Conservation (phyloP, 345 rosid species). For the Angophora floribunda region DNA sequence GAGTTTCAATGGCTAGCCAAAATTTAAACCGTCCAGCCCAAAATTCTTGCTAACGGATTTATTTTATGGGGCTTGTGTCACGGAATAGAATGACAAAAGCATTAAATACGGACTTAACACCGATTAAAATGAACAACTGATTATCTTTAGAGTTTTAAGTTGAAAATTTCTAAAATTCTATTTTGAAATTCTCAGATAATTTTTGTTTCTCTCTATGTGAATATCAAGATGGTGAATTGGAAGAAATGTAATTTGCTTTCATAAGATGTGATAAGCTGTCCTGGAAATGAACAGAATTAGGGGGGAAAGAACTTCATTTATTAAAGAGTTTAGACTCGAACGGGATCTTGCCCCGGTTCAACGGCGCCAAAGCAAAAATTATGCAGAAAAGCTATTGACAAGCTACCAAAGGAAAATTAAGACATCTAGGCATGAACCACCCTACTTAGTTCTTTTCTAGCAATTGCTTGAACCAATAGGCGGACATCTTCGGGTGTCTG, state of each 20-base stretch:
- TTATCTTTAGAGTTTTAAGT: neutral
- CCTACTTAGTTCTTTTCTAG: neutral
- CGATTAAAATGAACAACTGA: neutral
- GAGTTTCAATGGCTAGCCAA: neutral
- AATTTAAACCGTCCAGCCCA: neutral
- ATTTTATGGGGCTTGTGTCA: neutral
- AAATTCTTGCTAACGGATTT: neutral
- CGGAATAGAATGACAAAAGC: neutral
- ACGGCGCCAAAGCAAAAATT: neutral
- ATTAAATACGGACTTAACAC: neutral
- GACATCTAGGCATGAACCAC: neutral
- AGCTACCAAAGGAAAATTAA: neutral
- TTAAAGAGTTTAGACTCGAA: neutral
- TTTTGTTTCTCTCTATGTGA: neutral
- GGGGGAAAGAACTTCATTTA: neutral
- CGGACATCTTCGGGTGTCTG: constrained; percentile 56
- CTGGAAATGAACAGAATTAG: neutral
- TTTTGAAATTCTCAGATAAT: neutral
- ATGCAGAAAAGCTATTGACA: neutral
- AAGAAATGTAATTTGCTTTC: neutral
- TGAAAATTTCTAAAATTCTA: too few species aligned
- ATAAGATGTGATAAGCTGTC: neutral
- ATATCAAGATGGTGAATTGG: neutral
- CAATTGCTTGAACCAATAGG: constrained; percentile 47
- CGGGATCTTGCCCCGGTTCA: neutral